Conservation (phyloP, 1,139 yeast species). For the Scheffersomyces cryptocercus region DNA sequence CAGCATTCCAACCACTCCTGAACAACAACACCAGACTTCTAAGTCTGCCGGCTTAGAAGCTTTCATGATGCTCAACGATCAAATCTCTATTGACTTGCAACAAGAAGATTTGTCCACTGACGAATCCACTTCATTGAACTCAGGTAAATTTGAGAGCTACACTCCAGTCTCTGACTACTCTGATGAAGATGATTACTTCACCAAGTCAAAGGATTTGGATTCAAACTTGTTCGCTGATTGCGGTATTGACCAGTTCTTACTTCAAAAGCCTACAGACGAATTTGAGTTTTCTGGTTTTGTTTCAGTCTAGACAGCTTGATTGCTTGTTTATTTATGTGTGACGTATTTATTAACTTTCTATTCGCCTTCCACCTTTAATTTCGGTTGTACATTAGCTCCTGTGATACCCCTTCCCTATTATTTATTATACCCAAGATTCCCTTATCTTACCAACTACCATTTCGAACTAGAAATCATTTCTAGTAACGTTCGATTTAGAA, state of each 20-base stretch:
- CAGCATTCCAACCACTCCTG: not conserved
- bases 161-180: slow-evolving; percentile 28
- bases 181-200: slow-evolving; percentile 17
- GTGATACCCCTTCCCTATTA: slow-evolving; percentile 1
- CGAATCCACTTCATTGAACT: slow-evolving; percentile 7
- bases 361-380: not conserved
- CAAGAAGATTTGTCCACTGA: slow-evolving; percentile 2
- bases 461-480: not conserved
- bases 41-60: slow-evolving; percentile 29
- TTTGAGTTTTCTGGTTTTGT: slow-evolving; percentile 35
- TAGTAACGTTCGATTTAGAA: not conserved
- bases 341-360: slow-evolving; percentile 3
- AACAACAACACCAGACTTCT: slow-evolving; percentile 4
- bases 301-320: slow-evolving; percentile 17
- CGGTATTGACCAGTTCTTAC: slow-evolving; percentile 25
- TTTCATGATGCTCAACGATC: slow-evolving; percentile 33
- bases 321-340: not conserved
- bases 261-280: slow-evolving; percentile 25
- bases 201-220: slow-evolving; percentile 9
- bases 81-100: slow-evolving; percentile 18
- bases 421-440: not conserved
- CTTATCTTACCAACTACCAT: not conserved
- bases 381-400: slow-evolving; percentile 10
- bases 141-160: slow-evolving; percentile 8
- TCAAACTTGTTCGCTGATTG: slow-evolving; percentile 16